Conservation (phyloP, 2,329 filamentous ascomycete species). For the Arachnopeziza araneosa region DNA sequence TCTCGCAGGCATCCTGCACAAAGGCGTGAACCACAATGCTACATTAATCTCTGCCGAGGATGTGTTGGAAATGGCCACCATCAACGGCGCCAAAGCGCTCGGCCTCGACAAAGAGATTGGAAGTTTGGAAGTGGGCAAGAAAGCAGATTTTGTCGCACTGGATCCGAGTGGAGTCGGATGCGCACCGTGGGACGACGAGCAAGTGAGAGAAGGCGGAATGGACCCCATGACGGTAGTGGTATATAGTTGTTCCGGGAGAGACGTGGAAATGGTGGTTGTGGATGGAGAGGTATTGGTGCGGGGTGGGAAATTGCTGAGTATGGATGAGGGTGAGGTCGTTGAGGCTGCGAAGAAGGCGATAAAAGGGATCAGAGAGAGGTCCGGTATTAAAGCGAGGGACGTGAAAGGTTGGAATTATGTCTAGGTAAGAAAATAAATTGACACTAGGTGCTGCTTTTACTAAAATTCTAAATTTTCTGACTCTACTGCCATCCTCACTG, state of each 20-base stretch:
- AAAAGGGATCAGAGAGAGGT: constrained; percentile 18
- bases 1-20: constrained; percentile 44
- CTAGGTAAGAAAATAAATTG: background rate
- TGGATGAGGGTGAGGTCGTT: constrained; percentile 22
- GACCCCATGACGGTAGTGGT: constrained; percentile 36
- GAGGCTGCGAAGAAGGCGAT: constrained; percentile 14
- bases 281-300: constrained; percentile 25
- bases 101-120: constrained; percentile 48
- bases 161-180: constrained; percentile 4
- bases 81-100: constrained; percentile 43
- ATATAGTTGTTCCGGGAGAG: constrained; percentile 38
- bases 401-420: constrained; percentile 21
- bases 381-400: constrained; percentile 14
- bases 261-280: constrained; percentile 37
- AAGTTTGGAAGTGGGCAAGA: constrained; percentile 44
- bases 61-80: constrained; percentile 46
- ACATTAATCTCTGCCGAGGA: constrained; percentile 38
- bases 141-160: constrained; percentile 49
- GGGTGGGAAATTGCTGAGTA: constrained; percentile 18
- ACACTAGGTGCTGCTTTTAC: no score
- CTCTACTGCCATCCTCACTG: no score
- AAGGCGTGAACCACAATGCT: constrained; percentile 38
- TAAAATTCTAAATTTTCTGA: no score
- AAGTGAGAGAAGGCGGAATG: constrained; percentile 28
- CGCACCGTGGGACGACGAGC: constrained; percentile 25